Base-by-base conservation (phyloP, 495 filamentous ascomycete species). In the Talaromyces thailandensis region DNA sequence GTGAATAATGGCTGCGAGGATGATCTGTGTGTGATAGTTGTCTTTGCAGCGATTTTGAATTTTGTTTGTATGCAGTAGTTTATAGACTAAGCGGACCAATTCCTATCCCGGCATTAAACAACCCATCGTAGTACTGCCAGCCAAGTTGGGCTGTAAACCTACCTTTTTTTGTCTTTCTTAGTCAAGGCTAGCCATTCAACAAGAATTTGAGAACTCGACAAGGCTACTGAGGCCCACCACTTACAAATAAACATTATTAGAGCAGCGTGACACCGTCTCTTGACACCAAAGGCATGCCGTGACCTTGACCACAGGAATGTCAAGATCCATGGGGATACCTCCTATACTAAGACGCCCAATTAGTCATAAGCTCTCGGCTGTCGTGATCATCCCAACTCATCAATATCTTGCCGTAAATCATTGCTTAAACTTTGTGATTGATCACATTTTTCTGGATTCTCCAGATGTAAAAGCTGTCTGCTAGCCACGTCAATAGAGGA, bases 1-100 rank as follows among this genome's bases (percentile, higher is more conserved):
- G 65, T 52, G 18, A 58, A 51, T 23, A 55, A 24, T 55, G 24
- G 45, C 16, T 26, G 62, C 32, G 35, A 50, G 25, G 32, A 51
- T 40, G 35, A 40, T 16, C 14, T 40, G 35, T 40, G 60, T 58
- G 55, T 58, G 53, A 11, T 25, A 62, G 37, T 9, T 48, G 43
- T 21, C 43, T n/a, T 48, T 48, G 43, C 43, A 48, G 43, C 43
- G 43, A 23, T 48, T 6, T 48, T 21, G 43, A 48, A 6, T 48
- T 48, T 48, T 48, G 43, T 18, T n/a, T 43, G 37, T 43, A 48
- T 48, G 43, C 21, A 48, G 43, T 23, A 48, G 9, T 18, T 48
- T n/a, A 21, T 48, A 21, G 18, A 23, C 16, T 48, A 16, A 45
- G 43, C 18, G 43, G 40, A 8, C 43, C 43, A 48, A 48, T 48